Conservation (phyloP, 1,284 basidiomycete genomes). For the Lignosus rhinocerotis region DNA sequence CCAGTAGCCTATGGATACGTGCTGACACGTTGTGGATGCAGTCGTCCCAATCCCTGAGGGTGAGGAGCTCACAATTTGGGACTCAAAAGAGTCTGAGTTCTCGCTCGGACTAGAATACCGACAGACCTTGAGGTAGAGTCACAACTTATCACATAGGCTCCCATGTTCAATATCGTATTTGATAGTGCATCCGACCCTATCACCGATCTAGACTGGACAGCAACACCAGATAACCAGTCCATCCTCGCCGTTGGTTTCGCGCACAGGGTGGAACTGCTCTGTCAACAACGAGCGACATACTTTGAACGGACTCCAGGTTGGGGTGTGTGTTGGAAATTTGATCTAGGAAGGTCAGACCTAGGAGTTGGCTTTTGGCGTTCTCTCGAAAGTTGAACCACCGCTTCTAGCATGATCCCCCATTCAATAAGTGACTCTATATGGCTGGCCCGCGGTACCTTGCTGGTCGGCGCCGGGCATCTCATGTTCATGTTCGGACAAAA, state of each 20-base stretch:
- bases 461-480: slow-evolving; percentile 77
- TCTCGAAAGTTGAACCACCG: background rate
- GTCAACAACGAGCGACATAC: slow-evolving; percentile 88
- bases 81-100: slow-evolving; percentile 93
- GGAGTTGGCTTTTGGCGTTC: no score
- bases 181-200: slow-evolving; percentile 55
- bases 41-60: slow-evolving; percentile 57
- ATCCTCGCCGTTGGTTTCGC: slow-evolving; percentile 86
- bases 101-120: slow-evolving; percentile 83
- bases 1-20: background rate
- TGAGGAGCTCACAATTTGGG: slow-evolving; percentile 90
- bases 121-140: slow-evolving; percentile 57
- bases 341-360: slow-evolving; percentile 57
- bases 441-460: slow-evolving; percentile 77
- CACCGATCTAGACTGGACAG: slow-evolving; percentile 87
- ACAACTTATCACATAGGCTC: no score
- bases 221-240: slow-evolving; percentile 86
- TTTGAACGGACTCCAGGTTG: slow-evolving; percentile 82
- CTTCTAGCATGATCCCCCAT: slow-evolving; percentile 68
- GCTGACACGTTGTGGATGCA: slow-evolving; percentile 28
- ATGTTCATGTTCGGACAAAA: slow-evolving; percentile 70
- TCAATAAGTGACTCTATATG: slow-evolving; percentile 86
- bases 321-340: slow-evolving; percentile 73
- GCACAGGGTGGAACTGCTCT: slow-evolving; percentile 77
- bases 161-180: background rate